Conservation (phyloP, 2,329 filamentous ascomycete genomes). For the Fusarium sp. region DNA sequence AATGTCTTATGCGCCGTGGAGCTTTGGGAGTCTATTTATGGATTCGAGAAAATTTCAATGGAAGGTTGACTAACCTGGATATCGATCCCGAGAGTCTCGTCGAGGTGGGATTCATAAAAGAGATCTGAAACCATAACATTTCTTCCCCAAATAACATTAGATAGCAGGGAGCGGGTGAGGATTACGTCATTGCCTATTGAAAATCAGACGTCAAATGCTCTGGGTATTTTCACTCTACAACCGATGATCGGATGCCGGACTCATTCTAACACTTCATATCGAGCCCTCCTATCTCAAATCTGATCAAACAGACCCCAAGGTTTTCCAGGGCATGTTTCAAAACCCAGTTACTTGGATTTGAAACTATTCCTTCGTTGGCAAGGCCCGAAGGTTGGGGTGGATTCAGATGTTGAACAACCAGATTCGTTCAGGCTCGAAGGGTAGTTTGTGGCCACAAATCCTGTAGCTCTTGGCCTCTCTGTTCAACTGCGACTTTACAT, state of each 20-base stretch:
- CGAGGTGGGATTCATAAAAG: constrained; percentile 76
- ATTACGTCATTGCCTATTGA: not conserved
- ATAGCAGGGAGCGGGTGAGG: not conserved
- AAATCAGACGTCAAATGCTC: not conserved
- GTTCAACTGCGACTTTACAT: not conserved
- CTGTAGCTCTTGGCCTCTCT: not conserved
- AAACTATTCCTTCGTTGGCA: not conserved
- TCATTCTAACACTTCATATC: not conserved
- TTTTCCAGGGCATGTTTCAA: not conserved
- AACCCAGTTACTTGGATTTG: not conserved
- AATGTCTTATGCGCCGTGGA: constrained; percentile 55
- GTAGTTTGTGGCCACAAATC: not conserved
- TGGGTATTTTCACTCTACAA: not conserved
- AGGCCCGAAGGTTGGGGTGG: not conserved
- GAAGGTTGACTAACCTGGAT: constrained; percentile 71
- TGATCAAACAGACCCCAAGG: not conserved
- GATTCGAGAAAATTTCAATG: constrained; percentile 72
- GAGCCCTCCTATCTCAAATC: not conserved
- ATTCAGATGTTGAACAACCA: not conserved
- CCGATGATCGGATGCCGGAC: not conserved
- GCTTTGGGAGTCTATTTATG: constrained; percentile 69
- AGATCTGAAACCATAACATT: constrained; percentile 60
- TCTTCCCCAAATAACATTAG: not conserved
- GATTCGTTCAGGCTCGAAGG: not conserved
- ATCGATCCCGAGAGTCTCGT: constrained; percentile 65